phyloP scores from a whole-genome alignment of 148 eudicot genomes.

The Rhododendron simsii region DNA sequence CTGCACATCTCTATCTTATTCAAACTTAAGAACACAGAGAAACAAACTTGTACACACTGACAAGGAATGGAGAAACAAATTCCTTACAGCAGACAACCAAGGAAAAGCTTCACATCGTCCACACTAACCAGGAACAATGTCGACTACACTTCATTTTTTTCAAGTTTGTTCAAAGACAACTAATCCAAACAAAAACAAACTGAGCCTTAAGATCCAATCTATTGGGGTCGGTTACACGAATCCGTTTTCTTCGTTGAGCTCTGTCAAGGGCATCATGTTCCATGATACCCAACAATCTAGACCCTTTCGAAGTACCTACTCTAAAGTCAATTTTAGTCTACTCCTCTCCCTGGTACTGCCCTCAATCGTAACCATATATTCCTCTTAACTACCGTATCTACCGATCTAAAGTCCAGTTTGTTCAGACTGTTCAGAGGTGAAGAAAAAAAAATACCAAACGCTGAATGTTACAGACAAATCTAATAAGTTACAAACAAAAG shows the following conservation, averaged over 20 bases:
- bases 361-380: background rate
- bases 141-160: background rate
- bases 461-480: slow-evolving; percentile 18
- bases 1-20: background rate
- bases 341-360: background rate
- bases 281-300: background rate
- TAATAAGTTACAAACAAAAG: slow-evolving; percentile 3
- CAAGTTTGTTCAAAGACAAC: background rate
- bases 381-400: background rate
- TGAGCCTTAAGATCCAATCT: background rate
- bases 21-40: background rate
- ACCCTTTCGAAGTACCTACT: background rate
- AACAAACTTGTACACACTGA: background rate
- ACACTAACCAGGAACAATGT: background rate
- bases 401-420: background rate
- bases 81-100: background rate
- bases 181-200: background rate
- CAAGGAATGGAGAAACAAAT: background rate
- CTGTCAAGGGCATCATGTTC: background rate
- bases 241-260: background rate
- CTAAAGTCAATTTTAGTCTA: background rate
- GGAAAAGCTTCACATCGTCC: background rate
- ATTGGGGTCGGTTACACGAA: background rate
- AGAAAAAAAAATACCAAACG: slow-evolving; percentile 16
- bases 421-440: slow-evolving; percentile 9